Base-by-base conservation (phyloP, 192 early-diverging fungal genomes). In the Umbelopsis sp. region DNA sequence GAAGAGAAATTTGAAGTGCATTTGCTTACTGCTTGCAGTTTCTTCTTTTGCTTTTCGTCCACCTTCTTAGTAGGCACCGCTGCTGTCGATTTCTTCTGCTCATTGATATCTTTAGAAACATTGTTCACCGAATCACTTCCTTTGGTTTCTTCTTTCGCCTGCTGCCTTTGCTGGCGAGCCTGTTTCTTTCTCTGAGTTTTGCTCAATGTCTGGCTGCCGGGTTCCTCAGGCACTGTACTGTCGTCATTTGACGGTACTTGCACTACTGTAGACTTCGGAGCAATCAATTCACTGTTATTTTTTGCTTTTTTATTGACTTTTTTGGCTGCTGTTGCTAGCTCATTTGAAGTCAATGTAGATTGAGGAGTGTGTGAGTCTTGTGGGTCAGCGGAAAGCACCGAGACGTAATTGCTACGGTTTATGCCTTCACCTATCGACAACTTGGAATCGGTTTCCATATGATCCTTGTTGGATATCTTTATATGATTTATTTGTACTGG, bases 21-120 rank as follows among this genome's bases (percentile, higher is more conserved):
- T 11, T 41, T 45, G 49, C 59, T 47, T 69, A 74, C 45, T 2
- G 68, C 68, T 70, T 75, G 73, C 21, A 75, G 10, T 24, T 75
- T 75, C 29, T 78, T 72, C 69, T 72, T 78, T 52, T 77, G 66
- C 12, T 68, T 31, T 4, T 66, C 51, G n/a, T 76, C 66, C 25
- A 68, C 43, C 21, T 51, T 43, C 7, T 71, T 71, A 20, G 26
- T 62, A 36, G 31, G 31, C 5, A 26, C 31, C 17, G 56, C 17
- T 11, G 56, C 16, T 32, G 12, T 17, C 10, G 31, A 0, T 34
- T 62, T 62, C 26, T 11, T 2, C 38, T 70, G 41, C 31, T 29
- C n/a, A 32, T 76, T 66, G 65, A 12, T 24, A 8, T 44, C 36
- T 6, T 12, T 2, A 24, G 21, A 17, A 41, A 6, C 38, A 20